phyloP scores from a whole-genome alignment of 139 green algal species.

The Picochlorum sp. region DNA sequence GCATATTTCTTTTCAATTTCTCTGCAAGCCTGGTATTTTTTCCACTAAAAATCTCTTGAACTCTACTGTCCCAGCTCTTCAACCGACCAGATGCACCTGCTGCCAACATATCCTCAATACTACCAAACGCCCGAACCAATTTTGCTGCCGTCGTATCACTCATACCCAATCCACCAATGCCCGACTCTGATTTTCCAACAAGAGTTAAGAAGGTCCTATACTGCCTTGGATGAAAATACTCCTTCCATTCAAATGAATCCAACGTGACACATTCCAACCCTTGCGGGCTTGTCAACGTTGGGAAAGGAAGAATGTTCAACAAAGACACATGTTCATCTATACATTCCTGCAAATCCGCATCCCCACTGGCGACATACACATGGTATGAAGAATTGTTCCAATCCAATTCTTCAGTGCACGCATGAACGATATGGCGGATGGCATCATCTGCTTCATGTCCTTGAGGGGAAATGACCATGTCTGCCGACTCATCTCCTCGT shows the following conservation, averaged over 20 bases:
- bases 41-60: not conserved
- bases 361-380: conserved; percentile 5
- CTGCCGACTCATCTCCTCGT: not conserved
- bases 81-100: not conserved
- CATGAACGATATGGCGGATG: not conserved
- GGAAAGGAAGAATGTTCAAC: conserved; percentile 6
- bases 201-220: not conserved
- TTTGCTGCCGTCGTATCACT: not conserved
- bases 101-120: not conserved
- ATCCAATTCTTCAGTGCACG: not conserved
- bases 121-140: not conserved
- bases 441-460: conserved; percentile 6
- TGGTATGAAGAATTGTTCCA: not conserved
- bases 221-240: not conserved
- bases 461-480: not conserved
- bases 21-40: not conserved
- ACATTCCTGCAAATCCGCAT: conserved; percentile 13
- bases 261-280: not conserved
- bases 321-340: not conserved
- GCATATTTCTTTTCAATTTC: conserved; percentile 3
- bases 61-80: conserved; percentile 3
- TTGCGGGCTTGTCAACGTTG: not conserved
- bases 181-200: not conserved
- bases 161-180: conserved; percentile 9
- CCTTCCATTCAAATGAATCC: not conserved